Percentiles rank a stretch among this genome's conserved stretches.
These are phyloP conservation scores for Colletotrichum ledebouriae DNA, from an alignment of 2,329 filamentous ascomycete genomes.

Conservation along the genomic window DNA sequence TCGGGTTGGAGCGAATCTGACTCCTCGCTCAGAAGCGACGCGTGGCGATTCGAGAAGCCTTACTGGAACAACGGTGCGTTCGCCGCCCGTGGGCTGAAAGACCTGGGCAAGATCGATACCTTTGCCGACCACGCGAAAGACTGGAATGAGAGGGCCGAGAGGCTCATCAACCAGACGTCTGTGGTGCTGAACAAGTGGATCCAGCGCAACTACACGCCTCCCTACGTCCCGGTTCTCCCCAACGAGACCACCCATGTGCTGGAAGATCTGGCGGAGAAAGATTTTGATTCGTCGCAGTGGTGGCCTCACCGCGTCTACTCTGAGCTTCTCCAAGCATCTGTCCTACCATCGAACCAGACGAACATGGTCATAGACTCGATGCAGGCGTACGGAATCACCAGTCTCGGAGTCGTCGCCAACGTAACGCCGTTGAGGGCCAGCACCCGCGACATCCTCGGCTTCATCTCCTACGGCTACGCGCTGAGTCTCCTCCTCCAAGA, in stretches of 20 bases:
- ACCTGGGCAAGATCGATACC: conserved; percentile 17
- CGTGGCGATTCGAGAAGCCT: conserved; percentile 20
- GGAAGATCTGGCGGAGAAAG: too few species aligned
- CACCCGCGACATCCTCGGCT: too few species aligned
- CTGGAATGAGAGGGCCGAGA: conserved; percentile 22
- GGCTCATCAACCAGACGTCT: conserved; percentile 12
- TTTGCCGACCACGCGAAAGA: conserved; percentile 11
- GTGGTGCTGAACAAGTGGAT: background rate
- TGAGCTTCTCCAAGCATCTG: too few species aligned
- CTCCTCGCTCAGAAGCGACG: background rate
- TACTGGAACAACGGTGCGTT: conserved; percentile 26
- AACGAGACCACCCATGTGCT: conserved; percentile 16
- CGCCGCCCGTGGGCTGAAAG: conserved; percentile 12
- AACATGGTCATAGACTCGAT: too few species aligned
- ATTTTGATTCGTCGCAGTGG: too few species aligned
- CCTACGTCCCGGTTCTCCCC: conserved; percentile 16
- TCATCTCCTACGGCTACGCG: too few species aligned
- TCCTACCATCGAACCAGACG: too few species aligned
- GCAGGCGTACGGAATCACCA: too few species aligned
- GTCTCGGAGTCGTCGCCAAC: too few species aligned
- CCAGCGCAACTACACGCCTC: background rate
- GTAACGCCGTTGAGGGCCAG: too few species aligned
- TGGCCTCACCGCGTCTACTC: too few species aligned
- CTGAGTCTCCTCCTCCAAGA: too few species aligned
- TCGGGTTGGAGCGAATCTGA: conserved; percentile 30